Evolutionary conservation across 2,329 filamentous ascomycete genomes (phyloP), one percentile per base, ranked within the genome.

Genomic region (Scytalidium sp.): DNA sequence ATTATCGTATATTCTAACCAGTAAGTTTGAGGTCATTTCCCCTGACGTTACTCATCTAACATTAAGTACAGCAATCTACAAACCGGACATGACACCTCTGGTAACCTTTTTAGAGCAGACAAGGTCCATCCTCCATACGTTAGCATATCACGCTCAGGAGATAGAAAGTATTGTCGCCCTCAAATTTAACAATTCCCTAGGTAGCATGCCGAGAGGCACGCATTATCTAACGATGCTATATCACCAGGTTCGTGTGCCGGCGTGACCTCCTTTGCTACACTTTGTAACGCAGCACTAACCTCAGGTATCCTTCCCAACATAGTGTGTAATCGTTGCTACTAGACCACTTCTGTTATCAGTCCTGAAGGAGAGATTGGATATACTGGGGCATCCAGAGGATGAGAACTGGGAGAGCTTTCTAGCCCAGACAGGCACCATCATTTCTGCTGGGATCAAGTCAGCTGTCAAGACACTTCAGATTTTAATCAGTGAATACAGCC

Each of bases 361-460:
- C 0, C 57, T 73, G 0, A 71, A 67, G 43, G 66, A 71, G 46
- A 57, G 67, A 3, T 50, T 70, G 0, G 64, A 59, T 6, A 49
- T n/a, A n/a, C n/a, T 68, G 0, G 54, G 52, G 0, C 51, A 60
- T 2, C 57, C 56, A 45, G 54, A 47, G 2, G 63, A 69, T 20
- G 61, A 70, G 22, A 66, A 65, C 25, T 60, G 66, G 8, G 63
- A 48, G 0, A 67, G n/a, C n/a, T n/a, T 72, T 25, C 51, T 71
- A 0, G 57, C 57, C 2, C 63, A 61, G 1, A 70, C 68, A 1
- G 67, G 62, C 10, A 55, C 66, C 0, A 47, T 73, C 0, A 70
- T 73, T 6, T 66, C 64, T 0, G 69, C 66, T 0, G 68, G 70
- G 3, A 72, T 72, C 19, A 72, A 72, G 27, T 73, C 70, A 0